phyloP scores from a whole-genome alignment of 2,329 filamentous ascomycete genomes.

The Uncinocarpus reesii region DNA sequence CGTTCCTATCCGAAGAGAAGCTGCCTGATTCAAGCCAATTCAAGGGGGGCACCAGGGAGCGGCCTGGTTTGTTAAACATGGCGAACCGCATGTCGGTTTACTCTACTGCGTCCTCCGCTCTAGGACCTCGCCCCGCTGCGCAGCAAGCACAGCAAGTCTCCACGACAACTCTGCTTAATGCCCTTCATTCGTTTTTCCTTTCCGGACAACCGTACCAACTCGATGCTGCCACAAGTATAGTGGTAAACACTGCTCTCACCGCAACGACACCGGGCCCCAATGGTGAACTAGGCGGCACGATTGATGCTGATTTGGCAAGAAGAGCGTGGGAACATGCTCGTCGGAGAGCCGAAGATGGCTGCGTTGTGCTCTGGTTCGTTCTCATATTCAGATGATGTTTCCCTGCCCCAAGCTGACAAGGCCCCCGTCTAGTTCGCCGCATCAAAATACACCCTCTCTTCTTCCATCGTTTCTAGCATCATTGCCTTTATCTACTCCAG shows the following conservation, averaged over 20 bases:
- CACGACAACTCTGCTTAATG: constrained; percentile 84
- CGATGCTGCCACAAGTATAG: constrained; percentile 80
- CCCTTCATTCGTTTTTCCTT: constrained; percentile 79
- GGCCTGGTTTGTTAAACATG: constrained; percentile 31
- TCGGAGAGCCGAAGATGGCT: constrained; percentile 87
- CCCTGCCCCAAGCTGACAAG: constrained; percentile 1
- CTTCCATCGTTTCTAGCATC: constrained; percentile 70
- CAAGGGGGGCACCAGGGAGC: not conserved
- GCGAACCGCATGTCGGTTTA: constrained; percentile 53
- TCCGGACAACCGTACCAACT: constrained; percentile 72
- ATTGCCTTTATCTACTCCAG: constrained; percentile 68
- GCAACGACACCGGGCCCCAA: constrained; percentile 60
- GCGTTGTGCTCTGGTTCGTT: constrained; percentile 73
- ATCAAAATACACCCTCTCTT: constrained; percentile 77
- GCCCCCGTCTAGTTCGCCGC: constrained; percentile 58
- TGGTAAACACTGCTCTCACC: constrained; percentile 92
- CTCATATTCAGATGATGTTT: not conserved
- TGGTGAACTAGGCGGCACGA: constrained; percentile 61
- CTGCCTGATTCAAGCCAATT: not conserved
- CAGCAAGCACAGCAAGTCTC: constrained; percentile 72
- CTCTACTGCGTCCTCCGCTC: constrained; percentile 51
- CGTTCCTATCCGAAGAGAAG: not conserved
- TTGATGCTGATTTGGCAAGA: constrained; percentile 66
- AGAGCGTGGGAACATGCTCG: constrained; percentile 95
- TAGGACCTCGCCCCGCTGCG: constrained; percentile 45